phyloP scores from a whole-genome alignment of 305 asterid genomes.

The Fraxinus ornus region DNA sequence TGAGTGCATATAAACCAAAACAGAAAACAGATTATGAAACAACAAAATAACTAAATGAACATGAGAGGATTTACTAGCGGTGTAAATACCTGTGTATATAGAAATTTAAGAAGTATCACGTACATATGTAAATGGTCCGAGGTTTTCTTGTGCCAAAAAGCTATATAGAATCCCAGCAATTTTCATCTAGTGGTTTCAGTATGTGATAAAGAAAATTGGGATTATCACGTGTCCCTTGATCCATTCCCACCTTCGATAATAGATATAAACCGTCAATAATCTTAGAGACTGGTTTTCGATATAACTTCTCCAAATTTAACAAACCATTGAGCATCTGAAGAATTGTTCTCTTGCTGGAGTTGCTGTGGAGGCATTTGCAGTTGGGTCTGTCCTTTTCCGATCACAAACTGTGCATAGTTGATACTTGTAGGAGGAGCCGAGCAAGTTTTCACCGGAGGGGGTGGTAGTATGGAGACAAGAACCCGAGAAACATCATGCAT shows the following conservation, averaged over 20 bases:
- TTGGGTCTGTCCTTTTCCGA: slow-evolving; percentile 47
- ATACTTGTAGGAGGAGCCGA: slow-evolving; percentile 36
- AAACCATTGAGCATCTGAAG: slow-evolving; percentile 85
- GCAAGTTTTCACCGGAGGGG: slow-evolving; percentile 49
- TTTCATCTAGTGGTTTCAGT: not conserved
- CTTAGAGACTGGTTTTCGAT: slow-evolving; percentile 67
- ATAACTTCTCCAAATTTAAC: slow-evolving; percentile 85
- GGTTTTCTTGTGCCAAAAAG: not conserved
- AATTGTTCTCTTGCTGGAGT: slow-evolving; percentile 37
- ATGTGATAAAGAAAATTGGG: not conserved
- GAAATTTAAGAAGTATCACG: not conserved
- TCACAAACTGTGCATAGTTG: slow-evolving; percentile 57
- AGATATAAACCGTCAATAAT: not conserved
- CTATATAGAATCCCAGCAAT: not conserved
- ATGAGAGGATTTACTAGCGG: not conserved
- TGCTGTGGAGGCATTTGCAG: slow-evolving; percentile 29
- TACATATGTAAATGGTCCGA: not conserved
- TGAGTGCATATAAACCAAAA: not conserved
- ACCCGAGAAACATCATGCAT: slow-evolving; percentile 88
- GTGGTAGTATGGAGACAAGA: slow-evolving; percentile 63
- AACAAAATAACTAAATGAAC: not conserved
- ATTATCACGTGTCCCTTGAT: not conserved
- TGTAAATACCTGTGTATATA: not conserved
- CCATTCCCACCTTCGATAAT: not conserved
- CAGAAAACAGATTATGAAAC: not conserved